phyloP scores from a whole-genome alignment of 345 rosid genomes.

The Carallia brachiata region DNA sequence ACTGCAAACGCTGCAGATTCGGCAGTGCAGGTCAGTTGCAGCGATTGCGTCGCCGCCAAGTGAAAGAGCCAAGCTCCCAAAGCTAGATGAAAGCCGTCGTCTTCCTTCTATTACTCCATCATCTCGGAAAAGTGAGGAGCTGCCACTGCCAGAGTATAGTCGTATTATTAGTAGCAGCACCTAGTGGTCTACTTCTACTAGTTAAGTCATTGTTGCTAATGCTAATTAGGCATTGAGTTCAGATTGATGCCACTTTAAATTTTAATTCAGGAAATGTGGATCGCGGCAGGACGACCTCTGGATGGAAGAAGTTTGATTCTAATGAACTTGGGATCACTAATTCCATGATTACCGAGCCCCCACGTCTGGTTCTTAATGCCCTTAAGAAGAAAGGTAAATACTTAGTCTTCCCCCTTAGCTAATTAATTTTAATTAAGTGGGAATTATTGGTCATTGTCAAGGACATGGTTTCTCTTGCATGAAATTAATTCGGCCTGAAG shows the following conservation, averaged over 20 bases:
- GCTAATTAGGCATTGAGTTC: not conserved
- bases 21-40: constrained; percentile 1
- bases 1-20: not conserved
- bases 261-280: constrained; percentile 5
- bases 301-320: constrained; percentile 50
- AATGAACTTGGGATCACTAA: constrained; percentile 50
- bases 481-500: too few species aligned
- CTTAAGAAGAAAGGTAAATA: constrained; percentile 48
- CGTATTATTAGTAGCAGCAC: too few species aligned
- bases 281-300: constrained; percentile 11
- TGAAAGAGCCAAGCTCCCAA: not conserved
- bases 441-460: not conserved
- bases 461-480: too few species aligned
- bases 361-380: constrained; percentile 52
- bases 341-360: constrained; percentile 45
- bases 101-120: not conserved
- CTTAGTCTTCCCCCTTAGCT: not conserved
- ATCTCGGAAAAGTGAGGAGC: not conserved
- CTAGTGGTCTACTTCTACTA: not conserved
- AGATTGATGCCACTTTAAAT: not conserved
- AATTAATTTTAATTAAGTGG: not conserved
- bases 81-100: not conserved
- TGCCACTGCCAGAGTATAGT: not conserved
- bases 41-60: not conserved
- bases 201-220: too few species aligned